These are phyloP conservation scores for Penicillium paradoxum DNA, from an alignment of 495 filamentous ascomycete genomes.

Conservation along the genomic window DNA sequence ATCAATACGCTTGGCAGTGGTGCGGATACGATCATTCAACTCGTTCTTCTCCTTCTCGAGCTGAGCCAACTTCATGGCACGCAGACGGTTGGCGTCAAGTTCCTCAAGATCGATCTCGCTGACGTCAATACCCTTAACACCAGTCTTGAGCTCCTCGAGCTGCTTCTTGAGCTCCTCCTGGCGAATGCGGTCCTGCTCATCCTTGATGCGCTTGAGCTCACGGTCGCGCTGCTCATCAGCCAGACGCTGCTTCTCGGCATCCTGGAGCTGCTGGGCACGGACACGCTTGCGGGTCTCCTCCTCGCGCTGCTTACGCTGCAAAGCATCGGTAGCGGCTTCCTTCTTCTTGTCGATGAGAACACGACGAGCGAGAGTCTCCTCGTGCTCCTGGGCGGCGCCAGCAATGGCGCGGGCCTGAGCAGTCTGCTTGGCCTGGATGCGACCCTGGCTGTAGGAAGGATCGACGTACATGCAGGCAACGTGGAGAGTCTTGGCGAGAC, in stretches of 20 bases:
- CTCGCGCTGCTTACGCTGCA: conserved; percentile 85
- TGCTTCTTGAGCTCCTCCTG: conserved; percentile 93
- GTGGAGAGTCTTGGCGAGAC: conserved; percentile 85
- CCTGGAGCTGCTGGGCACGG: conserved; percentile 76
- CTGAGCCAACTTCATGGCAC: conserved; percentile 89
- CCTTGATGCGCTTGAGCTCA: conserved; percentile 80
- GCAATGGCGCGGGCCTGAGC: conserved; percentile 75
- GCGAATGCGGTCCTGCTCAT: conserved; percentile 86
- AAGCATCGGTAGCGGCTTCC: conserved; percentile 78
- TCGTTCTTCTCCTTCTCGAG: conserved; percentile 97
- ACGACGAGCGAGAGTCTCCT: conserved; percentile 80
- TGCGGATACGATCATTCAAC: conserved; percentile 79
- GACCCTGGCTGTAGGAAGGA: conserved; percentile 74
- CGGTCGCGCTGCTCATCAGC: conserved; percentile 87
- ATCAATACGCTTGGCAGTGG: conserved; percentile 93
- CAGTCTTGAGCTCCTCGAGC: conserved; percentile 89
- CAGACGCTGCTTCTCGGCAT: conserved; percentile 81
- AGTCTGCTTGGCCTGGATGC: conserved; percentile 69
- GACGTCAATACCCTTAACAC: conserved; percentile 72
- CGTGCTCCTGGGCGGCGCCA: conserved; percentile 87
- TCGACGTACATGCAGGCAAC: conserved; percentile 94
- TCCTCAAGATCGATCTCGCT: conserved; percentile 74
- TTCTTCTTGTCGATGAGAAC: conserved; percentile 94
- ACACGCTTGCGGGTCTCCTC: conserved; percentile 79
- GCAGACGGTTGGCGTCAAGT: conserved; percentile 81